These are phyloP conservation scores for Aspergillus felis DNA, from an alignment of 2,329 filamentous ascomycete species.

Conservation along the genomic window DNA sequence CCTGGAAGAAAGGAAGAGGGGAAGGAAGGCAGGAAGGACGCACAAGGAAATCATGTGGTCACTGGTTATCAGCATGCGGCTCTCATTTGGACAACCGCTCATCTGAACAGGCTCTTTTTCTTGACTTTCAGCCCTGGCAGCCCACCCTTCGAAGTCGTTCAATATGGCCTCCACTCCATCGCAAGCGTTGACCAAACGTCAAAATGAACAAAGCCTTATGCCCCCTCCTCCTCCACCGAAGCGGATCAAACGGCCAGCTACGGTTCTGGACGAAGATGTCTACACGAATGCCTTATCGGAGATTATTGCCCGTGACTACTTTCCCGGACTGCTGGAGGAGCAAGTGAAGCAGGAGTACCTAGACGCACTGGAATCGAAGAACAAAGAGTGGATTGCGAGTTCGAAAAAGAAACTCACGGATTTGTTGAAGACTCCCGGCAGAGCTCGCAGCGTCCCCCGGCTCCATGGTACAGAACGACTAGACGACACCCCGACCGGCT, in stretches of 20 bases:
- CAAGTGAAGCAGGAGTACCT: conserved; percentile 89
- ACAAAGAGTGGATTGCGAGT: conserved; percentile 80
- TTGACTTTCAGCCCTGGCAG: neutral
- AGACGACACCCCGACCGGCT: conserved; percentile 43
- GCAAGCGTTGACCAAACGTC: conserved; percentile 34
- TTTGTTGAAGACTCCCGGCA: conserved; percentile 72
- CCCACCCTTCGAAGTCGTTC: neutral
- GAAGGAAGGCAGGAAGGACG: neutral
- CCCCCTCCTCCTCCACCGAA: conserved; percentile 80
- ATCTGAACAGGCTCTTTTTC: neutral
- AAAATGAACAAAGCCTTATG: conserved; percentile 62
- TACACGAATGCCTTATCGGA: conserved; percentile 88
- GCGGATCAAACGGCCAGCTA: conserved; percentile 84
- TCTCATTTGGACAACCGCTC: neutral
- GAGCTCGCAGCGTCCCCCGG: conserved; percentile 48
- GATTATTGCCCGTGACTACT: conserved; percentile 96
- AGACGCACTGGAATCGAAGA: conserved; percentile 80
- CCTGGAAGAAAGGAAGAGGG: neutral
- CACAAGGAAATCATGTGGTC: neutral
- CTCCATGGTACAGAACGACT: conserved; percentile 4
- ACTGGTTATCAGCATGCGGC: neutral
- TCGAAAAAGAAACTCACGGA: conserved; percentile 68
- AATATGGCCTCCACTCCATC: conserved; percentile 26
- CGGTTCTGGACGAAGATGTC: conserved; percentile 86
- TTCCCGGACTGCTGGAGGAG: conserved; percentile 81